A percentile compares a stretch with the other conserved stretches of the same genome.
Conservation (phyloP, 768 basidiomycete genomes). For the Boletus rufocinnamomeus region DNA sequence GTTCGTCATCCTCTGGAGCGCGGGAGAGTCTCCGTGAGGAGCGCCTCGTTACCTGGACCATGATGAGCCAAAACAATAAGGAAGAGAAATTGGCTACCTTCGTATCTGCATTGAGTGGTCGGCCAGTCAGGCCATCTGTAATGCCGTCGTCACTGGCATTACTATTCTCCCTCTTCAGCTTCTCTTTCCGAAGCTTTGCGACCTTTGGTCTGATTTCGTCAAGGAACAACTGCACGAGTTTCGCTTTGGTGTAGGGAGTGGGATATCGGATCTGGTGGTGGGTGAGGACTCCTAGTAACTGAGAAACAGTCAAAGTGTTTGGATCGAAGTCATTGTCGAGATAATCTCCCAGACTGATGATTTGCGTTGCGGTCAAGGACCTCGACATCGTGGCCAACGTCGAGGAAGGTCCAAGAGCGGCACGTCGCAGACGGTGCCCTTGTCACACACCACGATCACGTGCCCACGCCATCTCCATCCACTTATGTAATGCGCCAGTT, state of each 20-base stretch:
- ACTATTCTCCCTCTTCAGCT: conserved; percentile 65
- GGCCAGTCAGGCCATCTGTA: conserved; percentile 79
- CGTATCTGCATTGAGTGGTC: conserved; percentile 51
- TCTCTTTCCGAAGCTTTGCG: conserved; percentile 60
- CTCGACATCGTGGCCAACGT: conserved; percentile 58
- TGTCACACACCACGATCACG: conserved; percentile 23
- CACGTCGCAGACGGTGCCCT: neutral
- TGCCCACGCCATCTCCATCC: neutral
- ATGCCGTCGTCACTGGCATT: conserved; percentile 82
- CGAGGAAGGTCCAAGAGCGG: conserved; percentile 3
- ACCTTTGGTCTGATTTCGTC: conserved; percentile 68
- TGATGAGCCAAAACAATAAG: conserved; percentile 10
- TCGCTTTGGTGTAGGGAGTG: conserved; percentile 73
- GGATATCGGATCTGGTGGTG: conserved; percentile 78
- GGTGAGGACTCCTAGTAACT: conserved; percentile 74
- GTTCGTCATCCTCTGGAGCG: conserved; percentile 48
- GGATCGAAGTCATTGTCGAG: conserved; percentile 80
- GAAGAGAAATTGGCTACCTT: conserved; percentile 41
- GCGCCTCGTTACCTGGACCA: conserved; percentile 40
- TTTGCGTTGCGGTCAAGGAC: conserved; percentile 68
- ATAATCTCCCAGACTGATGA: conserved; percentile 75
- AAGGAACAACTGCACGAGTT: conserved; percentile 75
- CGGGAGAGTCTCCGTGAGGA: conserved; percentile 69
- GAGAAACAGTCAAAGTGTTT: conserved; percentile 70
- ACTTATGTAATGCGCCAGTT: neutral